These are phyloP conservation scores for Gossypium ekmanianum DNA, from an alignment of 345 rosid species.

Conservation along the genomic window DNA sequence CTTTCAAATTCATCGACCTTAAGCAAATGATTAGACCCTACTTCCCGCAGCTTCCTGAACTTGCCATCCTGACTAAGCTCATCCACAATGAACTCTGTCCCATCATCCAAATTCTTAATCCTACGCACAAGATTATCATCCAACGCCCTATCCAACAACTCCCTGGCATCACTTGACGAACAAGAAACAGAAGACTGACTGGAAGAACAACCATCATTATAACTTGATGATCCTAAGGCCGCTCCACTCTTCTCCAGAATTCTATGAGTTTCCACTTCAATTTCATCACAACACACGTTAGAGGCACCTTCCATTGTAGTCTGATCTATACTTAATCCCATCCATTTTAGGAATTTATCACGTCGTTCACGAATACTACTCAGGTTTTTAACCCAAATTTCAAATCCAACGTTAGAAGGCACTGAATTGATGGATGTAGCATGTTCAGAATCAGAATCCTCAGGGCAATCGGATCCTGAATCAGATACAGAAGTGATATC, in stretches of 20 bases:
- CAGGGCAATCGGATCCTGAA: constrained; percentile 28
- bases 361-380: constrained; percentile 45
- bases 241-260: constrained; percentile 34
- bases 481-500: constrained; percentile 37
- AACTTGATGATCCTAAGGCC: constrained; percentile 26
- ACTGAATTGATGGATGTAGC: constrained; percentile 9
- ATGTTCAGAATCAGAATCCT: constrained; percentile 27
- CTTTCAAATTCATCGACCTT: constrained; percentile 29
- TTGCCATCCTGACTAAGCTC: constrained; percentile 29
- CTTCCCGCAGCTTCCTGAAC: constrained; percentile 24
- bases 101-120: constrained; percentile 35
- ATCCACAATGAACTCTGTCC: constrained; percentile 31
- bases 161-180: constrained; percentile 25
- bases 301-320: constrained; percentile 6
- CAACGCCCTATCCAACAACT: constrained; percentile 22
- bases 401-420: constrained; percentile 25
- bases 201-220: constrained; percentile 25
- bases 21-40: constrained; percentile 27
- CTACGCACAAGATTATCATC: constrained; percentile 29
- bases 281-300: constrained; percentile 12
- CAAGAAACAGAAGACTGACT: constrained; percentile 29
- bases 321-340: constrained; percentile 31
- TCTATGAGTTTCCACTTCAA: constrained; percentile 31
- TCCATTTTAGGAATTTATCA: constrained; percentile 44
- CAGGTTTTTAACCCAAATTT: constrained; percentile 41